Percentiles rank a stretch among this genome's conserved stretches.
phyloP scores from a whole-genome alignment of 805 yeast species.

The Ogataea paradorogensis region DNA sequence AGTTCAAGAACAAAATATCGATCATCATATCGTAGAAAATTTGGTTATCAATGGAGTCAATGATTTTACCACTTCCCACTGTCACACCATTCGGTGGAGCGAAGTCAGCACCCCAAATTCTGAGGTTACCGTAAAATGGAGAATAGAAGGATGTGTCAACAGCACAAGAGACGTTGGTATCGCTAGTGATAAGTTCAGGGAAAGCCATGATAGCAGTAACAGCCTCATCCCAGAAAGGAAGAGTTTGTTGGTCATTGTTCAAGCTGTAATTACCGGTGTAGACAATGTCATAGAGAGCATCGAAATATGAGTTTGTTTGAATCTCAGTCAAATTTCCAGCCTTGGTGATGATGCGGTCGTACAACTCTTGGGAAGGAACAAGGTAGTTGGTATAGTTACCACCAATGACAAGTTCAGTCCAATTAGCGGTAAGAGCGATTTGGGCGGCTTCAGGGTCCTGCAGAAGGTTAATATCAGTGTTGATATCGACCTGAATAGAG shows the following conservation, averaged over 20 bases:
- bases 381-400: conserved; percentile 42
- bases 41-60: conserved; percentile 33
- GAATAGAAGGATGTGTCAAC: conserved; percentile 41
- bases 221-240: conserved; percentile 45
- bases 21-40: conserved; percentile 28
- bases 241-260: conserved; percentile 32
- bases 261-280: conserved; percentile 36
- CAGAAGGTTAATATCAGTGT: conserved; percentile 42
- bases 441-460: conserved; percentile 47
- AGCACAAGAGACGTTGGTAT: conserved; percentile 33
- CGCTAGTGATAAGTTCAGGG: conserved; percentile 35
- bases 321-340: conserved; percentile 35
- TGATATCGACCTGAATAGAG: conserved; percentile 36
- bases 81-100: conserved; percentile 35
- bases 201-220: conserved; percentile 37
- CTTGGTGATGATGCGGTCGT: conserved; percentile 34
- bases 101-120: conserved; percentile 37
- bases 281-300: conserved; percentile 30
- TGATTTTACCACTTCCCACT: conserved; percentile 37
- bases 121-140: conserved; percentile 41
- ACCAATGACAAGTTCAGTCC: conserved; percentile 39
- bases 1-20: background rate
- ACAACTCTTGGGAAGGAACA: conserved; percentile 38
- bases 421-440: conserved; percentile 39
- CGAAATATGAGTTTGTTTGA: conserved; percentile 29